Evolutionary conservation across 495 filamentous ascomycete genomes (phyloP).

Genomic region (Glarea lozoyensis): DNA sequence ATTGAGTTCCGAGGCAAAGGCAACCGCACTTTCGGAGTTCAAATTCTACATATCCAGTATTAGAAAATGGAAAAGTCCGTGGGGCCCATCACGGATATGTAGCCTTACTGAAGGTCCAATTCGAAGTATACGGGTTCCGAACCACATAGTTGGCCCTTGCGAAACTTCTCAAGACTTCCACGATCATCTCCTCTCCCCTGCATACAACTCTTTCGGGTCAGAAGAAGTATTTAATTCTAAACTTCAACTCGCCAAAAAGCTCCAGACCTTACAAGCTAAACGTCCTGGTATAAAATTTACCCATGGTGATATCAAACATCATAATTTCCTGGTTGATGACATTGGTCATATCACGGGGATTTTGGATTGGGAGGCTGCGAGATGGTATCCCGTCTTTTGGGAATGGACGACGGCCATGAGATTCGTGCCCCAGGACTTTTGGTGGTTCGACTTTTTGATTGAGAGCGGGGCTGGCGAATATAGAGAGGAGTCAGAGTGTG

Average conservation of each 20-base stretch:
- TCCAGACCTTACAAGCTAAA: conserved; percentile 9
- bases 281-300: conserved; percentile 20
- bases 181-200: conserved; percentile 8
- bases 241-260: conserved; percentile 5
- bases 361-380: conserved; percentile 37
- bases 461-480: neutral
- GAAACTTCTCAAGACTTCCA: conserved; percentile 12
- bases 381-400: conserved; percentile 44
- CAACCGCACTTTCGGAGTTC: conserved; percentile 17
- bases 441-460: conserved; percentile 6
- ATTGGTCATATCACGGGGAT: conserved; percentile 28
- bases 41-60: conserved; percentile 20
- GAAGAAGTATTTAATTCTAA: conserved; percentile 6
- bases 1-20: conserved; percentile 18
- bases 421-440: conserved; percentile 7
- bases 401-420: conserved; percentile 29
- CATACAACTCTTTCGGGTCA: conserved; percentile 4
- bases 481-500: conserved; percentile 6
- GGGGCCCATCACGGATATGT: conserved; percentile 6
- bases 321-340: conserved; percentile 33
- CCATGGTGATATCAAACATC: conserved; percentile 25
- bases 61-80: conserved; percentile 19
- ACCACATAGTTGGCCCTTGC: conserved; percentile 10
- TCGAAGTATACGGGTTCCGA: conserved; percentile 8
- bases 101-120: conserved; percentile 8